Percentiles rank a stretch among this genome's conserved stretches.
Conservation (phyloP, 805 yeast species). For the Yamadazyma nakazawae region DNA sequence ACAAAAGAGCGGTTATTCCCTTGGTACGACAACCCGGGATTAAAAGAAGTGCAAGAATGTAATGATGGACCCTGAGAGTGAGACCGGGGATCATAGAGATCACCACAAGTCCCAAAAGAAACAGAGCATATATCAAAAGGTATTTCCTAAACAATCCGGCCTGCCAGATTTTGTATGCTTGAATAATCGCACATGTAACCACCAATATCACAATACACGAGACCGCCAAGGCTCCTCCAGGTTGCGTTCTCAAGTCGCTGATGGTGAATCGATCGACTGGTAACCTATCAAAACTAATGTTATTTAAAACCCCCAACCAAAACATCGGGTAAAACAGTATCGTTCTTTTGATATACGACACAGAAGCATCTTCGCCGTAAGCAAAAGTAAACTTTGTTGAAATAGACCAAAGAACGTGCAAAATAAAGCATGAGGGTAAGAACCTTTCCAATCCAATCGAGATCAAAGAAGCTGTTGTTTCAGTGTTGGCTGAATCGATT, state of each 20-base stretch:
- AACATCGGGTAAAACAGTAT: slow-evolving; percentile 74
- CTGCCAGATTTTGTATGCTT: slow-evolving; percentile 77
- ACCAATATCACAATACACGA: slow-evolving; percentile 47
- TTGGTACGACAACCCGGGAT: slow-evolving; percentile 82
- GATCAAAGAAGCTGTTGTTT: slow-evolving; percentile 55
- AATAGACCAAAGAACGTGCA: slow-evolving; percentile 65
- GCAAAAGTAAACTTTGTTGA: slow-evolving; percentile 50
- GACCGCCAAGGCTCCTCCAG: slow-evolving; percentile 73
- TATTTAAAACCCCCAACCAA: slow-evolving; percentile 83
- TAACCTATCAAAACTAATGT: slow-evolving; percentile 80
- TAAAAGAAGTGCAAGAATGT: slow-evolving; percentile 69
- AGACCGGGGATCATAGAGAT: slow-evolving; percentile 59
- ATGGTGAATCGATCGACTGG: slow-evolving; percentile 83
- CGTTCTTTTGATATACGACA: slow-evolving; percentile 42
- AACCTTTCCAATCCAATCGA: slow-evolving; percentile 72
- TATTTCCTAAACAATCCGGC: slow-evolving; percentile 66
- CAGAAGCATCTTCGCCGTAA: slow-evolving; percentile 8
- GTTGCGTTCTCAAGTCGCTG: slow-evolving; percentile 66
- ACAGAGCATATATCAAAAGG: slow-evolving; percentile 48
- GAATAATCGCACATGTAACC: slow-evolving; percentile 56
- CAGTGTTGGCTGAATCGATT: slow-evolving; percentile 52
- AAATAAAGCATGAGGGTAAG: slow-evolving; percentile 68
- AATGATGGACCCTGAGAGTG: slow-evolving; percentile 75
- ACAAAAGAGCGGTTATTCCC: slow-evolving; percentile 65
- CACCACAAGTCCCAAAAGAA: slow-evolving; percentile 42